Evolutionary conservation across 257 asterid genomes (phyloP).

Genomic region (Voacanga thouarsii): DNA sequence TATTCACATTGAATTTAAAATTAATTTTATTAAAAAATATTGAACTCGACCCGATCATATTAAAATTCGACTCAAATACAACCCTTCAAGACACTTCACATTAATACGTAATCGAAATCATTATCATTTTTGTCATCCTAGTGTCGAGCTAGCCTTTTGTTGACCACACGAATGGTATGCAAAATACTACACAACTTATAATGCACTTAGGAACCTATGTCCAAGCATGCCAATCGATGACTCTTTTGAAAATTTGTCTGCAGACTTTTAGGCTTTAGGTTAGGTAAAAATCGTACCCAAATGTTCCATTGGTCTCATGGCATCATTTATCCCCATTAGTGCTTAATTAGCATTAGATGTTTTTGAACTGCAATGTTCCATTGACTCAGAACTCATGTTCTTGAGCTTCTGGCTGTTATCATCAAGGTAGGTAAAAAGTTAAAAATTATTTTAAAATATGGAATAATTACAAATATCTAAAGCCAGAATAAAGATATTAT

Average conservation of each 20-base stretch:
- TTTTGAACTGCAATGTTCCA: constrained; percentile 21
- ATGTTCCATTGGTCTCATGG: constrained; percentile 15
- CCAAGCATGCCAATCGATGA: constrained; percentile 4
- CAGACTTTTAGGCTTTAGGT: constrained; percentile 1
- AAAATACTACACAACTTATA: neutral
- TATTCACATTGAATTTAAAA: too few species aligned
- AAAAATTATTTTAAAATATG: neutral
- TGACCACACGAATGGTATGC: neutral
- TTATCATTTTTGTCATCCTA: neutral
- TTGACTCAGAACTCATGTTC: constrained; percentile 29
- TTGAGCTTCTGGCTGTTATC: constrained; percentile 18
- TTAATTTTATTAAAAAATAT: too few species aligned
- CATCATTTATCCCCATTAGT: constrained; percentile 5
- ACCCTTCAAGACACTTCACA: neutral
- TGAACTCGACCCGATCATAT: too few species aligned
- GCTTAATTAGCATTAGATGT: constrained; percentile 7
- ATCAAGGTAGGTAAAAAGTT: constrained; percentile 47
- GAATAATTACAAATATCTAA: neutral
- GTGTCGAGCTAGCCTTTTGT: neutral
- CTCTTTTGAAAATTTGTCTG: neutral
- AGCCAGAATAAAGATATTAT: neutral
- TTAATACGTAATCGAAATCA: neutral
- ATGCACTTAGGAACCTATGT: constrained; percentile 3
- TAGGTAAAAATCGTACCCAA: constrained; percentile 10
- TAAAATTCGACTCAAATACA: too few species aligned